Evolutionary conservation across 192 early-diverging fungal genomes (phyloP), one percentile per base, ranked within the genome.

Genomic region (Spinellus fusiger): DNA sequence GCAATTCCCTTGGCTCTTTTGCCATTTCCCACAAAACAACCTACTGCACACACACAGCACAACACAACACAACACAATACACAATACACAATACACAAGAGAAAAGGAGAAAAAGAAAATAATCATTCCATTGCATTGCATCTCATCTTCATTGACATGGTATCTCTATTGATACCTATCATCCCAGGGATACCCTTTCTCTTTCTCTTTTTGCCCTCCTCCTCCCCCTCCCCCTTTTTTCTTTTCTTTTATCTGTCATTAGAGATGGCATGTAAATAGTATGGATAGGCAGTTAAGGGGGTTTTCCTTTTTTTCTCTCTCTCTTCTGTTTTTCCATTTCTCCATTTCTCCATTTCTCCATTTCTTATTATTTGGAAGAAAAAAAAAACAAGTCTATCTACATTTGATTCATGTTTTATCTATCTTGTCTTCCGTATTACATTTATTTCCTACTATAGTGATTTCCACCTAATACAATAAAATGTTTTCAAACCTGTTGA

Each of bases 251-350:
- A 37, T 37, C 7, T 13, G 13, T 13, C 5, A 37, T 37, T 37
- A 37, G 13, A 37, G 5, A 37, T 5, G 35, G 13, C 13, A 37
- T 37, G 13, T 37, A n/a, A n/a, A n/a, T n/a, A n/a, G n/a, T n/a
- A n/a, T n/a, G n/a, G n/a, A n/a, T n/a, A n/a, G n/a, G n/a, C n/a
- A n/a, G n/a, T n/a, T n/a, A n/a, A n/a, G n/a, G n/a, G n/a, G n/a
- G n/a, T n/a, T 37, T 37, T 37, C 35, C 5, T 37, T 37, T 13
- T 9, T 51, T 61, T 60, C 23, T 33, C 51, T 59, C 32, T n/a
- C 23, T 50, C 35, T 16, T 59, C 25, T 37, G 13, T 12, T 61
- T 54, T 47, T 31, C 18, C 47, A 37, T 56, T 37, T 56, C 22
- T 32, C 20, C 37, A 16, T 37, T 37, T 32, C 4, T 15, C 44